phyloP scores from a whole-genome alignment of 768 basidiomycete species.

The Russula sp. region DNA sequence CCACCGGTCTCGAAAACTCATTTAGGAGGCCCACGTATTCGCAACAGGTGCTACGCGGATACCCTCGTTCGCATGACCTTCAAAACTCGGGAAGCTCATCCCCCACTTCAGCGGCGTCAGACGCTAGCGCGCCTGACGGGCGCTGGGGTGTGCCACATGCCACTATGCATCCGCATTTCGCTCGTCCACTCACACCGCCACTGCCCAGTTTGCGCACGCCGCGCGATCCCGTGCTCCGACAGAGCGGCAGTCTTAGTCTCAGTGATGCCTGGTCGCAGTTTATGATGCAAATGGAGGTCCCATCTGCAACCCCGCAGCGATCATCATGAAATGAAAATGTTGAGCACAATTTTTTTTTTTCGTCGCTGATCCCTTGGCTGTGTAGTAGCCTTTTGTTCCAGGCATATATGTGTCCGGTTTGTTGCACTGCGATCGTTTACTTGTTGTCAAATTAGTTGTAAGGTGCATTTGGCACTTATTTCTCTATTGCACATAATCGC shows the following conservation, averaged over 20 bases:
- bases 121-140: neutral
- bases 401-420: neutral
- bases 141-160: constrained; percentile 17
- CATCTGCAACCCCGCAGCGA: neutral
- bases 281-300: constrained; percentile 23
- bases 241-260: constrained; percentile 26
- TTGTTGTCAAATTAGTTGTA: neutral
- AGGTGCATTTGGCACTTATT: neutral
- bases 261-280: constrained; percentile 26
- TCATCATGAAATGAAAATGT: neutral
- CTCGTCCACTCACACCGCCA: constrained; percentile 3
- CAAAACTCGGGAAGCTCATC: neutral
- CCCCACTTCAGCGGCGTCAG: neutral
- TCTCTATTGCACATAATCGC: neutral
- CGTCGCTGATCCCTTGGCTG: neutral
- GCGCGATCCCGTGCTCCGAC: constrained; percentile 22
- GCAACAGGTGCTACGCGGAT: neutral
- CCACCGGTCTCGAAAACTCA: constrained; percentile 3
- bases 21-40: neutral
- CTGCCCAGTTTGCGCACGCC: neutral
- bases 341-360: too few species aligned
- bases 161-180: constrained; percentile 2
- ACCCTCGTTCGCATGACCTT: neutral
- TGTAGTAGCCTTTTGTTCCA: neutral
- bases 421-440: neutral